phyloP scores from a whole-genome alignment of 163 green algal species.

The Chlamydomonas reinhardtii region DNA sequence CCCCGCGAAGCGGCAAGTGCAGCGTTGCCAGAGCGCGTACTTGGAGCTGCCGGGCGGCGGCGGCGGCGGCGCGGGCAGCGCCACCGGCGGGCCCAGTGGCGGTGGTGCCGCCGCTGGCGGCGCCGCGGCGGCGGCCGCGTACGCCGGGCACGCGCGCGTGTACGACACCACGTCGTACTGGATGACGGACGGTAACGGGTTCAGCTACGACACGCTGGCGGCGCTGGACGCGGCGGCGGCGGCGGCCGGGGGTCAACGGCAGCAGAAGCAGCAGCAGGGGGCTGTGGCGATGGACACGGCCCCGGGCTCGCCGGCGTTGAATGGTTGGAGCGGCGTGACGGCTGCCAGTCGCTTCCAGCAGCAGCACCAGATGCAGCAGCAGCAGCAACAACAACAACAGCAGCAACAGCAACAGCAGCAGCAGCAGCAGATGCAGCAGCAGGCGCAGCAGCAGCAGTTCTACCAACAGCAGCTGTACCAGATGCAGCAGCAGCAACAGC shows the following conservation, averaged over 20 bases:
- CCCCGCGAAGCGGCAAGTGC: slow-evolving; percentile 44
- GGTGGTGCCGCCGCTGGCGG: too few species aligned
- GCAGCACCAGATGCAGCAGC: background rate
- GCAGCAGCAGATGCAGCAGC: background rate
- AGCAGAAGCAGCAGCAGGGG: background rate
- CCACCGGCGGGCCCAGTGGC: background rate
- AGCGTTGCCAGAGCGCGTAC: slow-evolving; percentile 23
- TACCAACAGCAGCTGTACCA: background rate
- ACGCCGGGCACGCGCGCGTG: background rate
- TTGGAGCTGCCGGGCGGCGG: background rate
- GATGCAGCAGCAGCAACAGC: background rate
- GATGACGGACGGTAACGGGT: slow-evolving; percentile 45
- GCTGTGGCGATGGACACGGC: background rate
- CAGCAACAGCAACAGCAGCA: background rate
- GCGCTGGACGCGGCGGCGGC: background rate
- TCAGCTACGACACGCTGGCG: slow-evolving; percentile 18
- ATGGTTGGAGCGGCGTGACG: background rate
- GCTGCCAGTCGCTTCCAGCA: slow-evolving; percentile 2
- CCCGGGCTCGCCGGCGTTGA: too few species aligned
- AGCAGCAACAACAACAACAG: background rate
- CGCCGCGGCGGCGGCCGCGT: background rate
- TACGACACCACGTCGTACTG: slow-evolving; percentile 34
- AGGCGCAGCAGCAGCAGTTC: background rate
- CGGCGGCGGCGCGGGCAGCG: background rate
- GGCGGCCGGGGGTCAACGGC: too few species aligned